Conservation (phyloP, 306 rosid genomes). For the Arachis stenosperma region DNA sequence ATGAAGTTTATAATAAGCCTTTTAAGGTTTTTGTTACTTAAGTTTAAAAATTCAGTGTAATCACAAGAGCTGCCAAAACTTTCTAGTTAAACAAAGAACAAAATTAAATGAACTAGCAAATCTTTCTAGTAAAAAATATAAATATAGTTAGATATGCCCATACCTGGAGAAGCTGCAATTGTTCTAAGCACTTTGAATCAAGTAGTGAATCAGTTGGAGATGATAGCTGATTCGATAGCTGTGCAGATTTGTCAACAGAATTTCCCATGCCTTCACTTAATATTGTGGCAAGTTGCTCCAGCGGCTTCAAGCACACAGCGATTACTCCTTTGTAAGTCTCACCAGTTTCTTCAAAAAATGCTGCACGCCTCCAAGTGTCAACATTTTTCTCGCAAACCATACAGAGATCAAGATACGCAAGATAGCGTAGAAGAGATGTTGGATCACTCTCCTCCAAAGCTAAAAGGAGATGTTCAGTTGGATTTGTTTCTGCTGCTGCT, state of each 20-base stretch:
- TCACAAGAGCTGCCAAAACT: neutral
- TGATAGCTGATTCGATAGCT: conserved; percentile 67
- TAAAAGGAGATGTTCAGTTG: conserved; percentile 86
- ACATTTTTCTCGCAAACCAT: conserved; percentile 96
- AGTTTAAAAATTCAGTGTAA: conserved; percentile 25
- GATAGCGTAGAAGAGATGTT: conserved; percentile 82
- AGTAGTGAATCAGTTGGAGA: conserved; percentile 63
- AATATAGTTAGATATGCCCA: conserved; percentile 1
- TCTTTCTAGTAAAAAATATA: conserved; percentile 17
- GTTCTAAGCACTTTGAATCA: conserved; percentile 59
- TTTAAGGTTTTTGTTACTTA: neutral
- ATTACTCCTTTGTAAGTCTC: conserved; percentile 88
- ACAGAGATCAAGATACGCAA: conserved; percentile 92
- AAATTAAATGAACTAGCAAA: conserved; percentile 1
- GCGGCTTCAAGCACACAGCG: conserved; percentile 78
- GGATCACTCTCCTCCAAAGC: conserved; percentile 89
- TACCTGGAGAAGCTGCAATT: conserved; percentile 81
- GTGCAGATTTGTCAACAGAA: conserved; percentile 57
- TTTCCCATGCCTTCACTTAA: conserved; percentile 68
- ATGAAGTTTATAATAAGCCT: neutral
- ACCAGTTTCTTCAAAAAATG: conserved; percentile 93
- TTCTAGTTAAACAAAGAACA: conserved; percentile 8
- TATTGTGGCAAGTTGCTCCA: conserved; percentile 74
- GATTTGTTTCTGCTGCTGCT: conserved; percentile 98
- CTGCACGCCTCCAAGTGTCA: conserved; percentile 93